Conservation (phyloP, 2,329 filamentous ascomycete species). For the Mycosphaerella sp. region DNA sequence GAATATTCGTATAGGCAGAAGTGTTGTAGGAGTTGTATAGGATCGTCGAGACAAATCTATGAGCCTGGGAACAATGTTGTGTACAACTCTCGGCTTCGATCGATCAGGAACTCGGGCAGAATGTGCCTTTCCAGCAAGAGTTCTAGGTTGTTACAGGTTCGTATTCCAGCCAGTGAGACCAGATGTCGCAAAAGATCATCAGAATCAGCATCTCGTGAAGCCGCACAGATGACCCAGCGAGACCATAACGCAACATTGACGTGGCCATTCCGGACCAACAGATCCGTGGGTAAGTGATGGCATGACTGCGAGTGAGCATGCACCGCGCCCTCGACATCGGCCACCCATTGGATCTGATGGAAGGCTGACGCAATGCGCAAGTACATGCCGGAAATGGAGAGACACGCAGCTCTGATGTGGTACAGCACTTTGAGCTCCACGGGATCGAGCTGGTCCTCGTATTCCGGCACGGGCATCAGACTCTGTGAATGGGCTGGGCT, state of each 20-base stretch:
- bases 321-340: background rate
- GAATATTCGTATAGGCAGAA: no score
- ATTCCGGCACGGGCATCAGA: background rate
- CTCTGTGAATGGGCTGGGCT: background rate
- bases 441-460: background rate
- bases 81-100: no score
- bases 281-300: background rate
- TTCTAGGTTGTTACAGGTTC: no score
- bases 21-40: no score
- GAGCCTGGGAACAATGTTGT: no score
- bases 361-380: background rate
- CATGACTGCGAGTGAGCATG: background rate
- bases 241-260: background rate
- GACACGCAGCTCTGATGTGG: background rate
- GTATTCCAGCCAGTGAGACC: background rate
- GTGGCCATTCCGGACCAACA: background rate
- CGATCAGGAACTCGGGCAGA: no score
- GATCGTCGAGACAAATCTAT: no score
- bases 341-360: background rate
- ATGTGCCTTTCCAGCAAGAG: no score
- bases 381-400: background rate
- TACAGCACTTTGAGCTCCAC: background rate
- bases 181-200: background rate
- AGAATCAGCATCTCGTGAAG: background rate
- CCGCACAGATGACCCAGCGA: background rate